Percentiles rank a stretch among this genome's conserved stretches.
Evolutionary conservation across 2,329 filamentous ascomycete genomes (phyloP).

Genomic region (Herpomyces periplanetae): DNA sequence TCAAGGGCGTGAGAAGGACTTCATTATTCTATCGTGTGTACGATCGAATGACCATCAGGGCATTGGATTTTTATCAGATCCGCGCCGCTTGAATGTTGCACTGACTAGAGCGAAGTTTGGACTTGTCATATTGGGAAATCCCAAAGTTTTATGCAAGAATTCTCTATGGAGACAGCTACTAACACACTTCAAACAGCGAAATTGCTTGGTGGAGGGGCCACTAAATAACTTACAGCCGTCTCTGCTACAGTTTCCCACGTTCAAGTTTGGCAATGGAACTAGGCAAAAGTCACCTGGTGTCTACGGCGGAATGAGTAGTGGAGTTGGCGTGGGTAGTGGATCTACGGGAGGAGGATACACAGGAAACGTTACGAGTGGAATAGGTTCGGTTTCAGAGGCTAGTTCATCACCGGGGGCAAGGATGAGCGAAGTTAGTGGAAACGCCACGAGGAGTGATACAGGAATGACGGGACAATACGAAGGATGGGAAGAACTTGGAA

Average conservation of each 20-base stretch:
- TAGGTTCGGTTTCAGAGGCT: too few relatives aligned
- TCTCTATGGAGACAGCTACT: slow-evolving; percentile 87
- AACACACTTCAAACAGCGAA: slow-evolving; percentile 79
- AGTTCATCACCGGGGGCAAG: too few relatives aligned
- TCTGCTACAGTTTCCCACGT: slow-evolving; percentile 79
- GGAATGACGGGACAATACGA: too few relatives aligned
- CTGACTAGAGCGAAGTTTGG: slow-evolving; percentile 89
- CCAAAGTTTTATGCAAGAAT: slow-evolving; percentile 86
- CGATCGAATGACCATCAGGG: slow-evolving; percentile 96
- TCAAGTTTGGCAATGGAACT: too few relatives aligned
- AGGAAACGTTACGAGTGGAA: too few relatives aligned
- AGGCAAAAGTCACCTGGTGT: too few relatives aligned
- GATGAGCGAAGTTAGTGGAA: too few relatives aligned
- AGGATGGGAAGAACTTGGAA: too few relatives aligned
- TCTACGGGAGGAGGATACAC: too few relatives aligned
- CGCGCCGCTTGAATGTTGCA: slow-evolving; percentile 80
- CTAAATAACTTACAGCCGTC: slow-evolving; percentile 84
- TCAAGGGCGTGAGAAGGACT: slow-evolving; percentile 94
- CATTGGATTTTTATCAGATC: slow-evolving; percentile 91
- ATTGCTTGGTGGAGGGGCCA: slow-evolving; percentile 79
- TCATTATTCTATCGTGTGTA: slow-evolving; percentile 86
- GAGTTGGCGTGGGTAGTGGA: too few relatives aligned
- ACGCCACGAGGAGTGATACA: too few relatives aligned
- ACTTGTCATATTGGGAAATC: slow-evolving; percentile 79
- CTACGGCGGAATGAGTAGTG: too few relatives aligned